A percentile compares a stretch with the other conserved stretches of the same genome.
phyloP scores from a whole-genome alignment of 1,284 basidiomycete species.

The Cutaneotrichosporon sp. region DNA sequence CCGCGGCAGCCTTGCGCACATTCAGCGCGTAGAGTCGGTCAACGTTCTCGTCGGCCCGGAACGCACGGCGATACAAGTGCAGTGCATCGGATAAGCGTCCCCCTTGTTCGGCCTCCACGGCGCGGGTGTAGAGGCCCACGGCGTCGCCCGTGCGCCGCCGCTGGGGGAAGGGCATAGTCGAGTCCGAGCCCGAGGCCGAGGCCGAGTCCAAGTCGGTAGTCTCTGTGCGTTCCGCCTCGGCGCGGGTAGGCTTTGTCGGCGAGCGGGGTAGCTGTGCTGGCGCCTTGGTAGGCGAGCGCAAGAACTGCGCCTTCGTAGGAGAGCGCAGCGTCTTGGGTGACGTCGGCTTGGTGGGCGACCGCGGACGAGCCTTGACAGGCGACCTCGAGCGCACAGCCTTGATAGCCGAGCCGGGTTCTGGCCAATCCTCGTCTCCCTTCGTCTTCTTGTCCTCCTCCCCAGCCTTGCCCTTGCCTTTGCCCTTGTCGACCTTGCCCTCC shows the following conservation, averaged over 20 bases:
- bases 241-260: not conserved
- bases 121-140: slow-evolving; percentile 65
- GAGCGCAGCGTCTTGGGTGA: not conserved
- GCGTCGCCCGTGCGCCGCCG: slow-evolving; percentile 52
- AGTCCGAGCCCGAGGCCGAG: not conserved
- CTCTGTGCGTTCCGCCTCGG: not conserved
- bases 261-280: not conserved
- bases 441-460: slow-evolving; percentile 30
- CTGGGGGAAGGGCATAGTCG: slow-evolving; percentile 22
- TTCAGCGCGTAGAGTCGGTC: slow-evolving; percentile 35
- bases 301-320: not conserved
- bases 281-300: not conserved
- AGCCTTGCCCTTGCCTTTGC: not conserved
- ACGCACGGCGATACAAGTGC: slow-evolving; percentile 71
- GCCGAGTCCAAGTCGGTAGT: not conserved
- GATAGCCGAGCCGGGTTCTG: not conserved
- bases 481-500: slow-evolving; percentile 1
- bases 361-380: not conserved
- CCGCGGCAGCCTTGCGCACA: slow-evolving; percentile 11
- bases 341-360: not conserved
- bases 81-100: slow-evolving; percentile 73
- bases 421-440: not conserved
- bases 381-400: not conserved
- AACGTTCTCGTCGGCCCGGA: slow-evolving; percentile 62
- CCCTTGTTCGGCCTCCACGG: slow-evolving; percentile 68